A percentile compares a stretch with the other conserved stretches of the same genome.
Evolutionary conservation across 192 early-diverging fungal species (phyloP).

Genomic region (Coemansia sp.): DNA sequence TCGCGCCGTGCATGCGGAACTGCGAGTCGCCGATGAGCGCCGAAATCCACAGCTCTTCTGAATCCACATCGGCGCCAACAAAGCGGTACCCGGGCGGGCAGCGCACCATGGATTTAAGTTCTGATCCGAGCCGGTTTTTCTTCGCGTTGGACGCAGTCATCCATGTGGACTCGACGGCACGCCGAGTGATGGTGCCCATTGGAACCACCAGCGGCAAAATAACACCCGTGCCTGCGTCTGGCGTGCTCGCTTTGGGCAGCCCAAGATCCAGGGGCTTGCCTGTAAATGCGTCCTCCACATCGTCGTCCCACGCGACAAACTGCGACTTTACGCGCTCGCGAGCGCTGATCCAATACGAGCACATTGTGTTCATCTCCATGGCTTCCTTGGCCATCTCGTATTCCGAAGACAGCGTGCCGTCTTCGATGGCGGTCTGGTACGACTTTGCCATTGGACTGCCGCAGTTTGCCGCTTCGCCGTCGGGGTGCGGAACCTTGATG

Average conservation of each 20-base stretch:
- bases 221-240: conserved; percentile 51
- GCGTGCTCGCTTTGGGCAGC: background rate
- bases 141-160: conserved; percentile 95
- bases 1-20: conserved; percentile 88
- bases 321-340: conserved; percentile 78
- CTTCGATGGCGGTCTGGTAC: conserved; percentile 77
- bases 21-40: conserved; percentile 92
- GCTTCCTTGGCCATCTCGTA: conserved; percentile 73
- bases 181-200: conserved; percentile 96
- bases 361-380: conserved; percentile 69
- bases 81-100: conserved; percentile 82
- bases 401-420: conserved; percentile 71
- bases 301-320: conserved; percentile 78
- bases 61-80: conserved; percentile 97
- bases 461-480: conserved; percentile 73
- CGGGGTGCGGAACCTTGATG: conserved; percentile 82
- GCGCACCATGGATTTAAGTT: conserved; percentile 84
- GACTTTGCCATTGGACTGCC: conserved; percentile 86
- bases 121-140: conserved; percentile 84
- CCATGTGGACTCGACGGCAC: conserved; percentile 92
- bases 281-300: conserved; percentile 42
- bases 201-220: conserved; percentile 88
- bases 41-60: conserved; percentile 96
- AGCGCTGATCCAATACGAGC: conserved; percentile 89
- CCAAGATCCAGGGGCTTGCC: conserved; percentile 26